These are phyloP conservation scores for Russula vinacea DNA, from an alignment of 768 basidiomycete genomes.

Conservation along the genomic window DNA sequence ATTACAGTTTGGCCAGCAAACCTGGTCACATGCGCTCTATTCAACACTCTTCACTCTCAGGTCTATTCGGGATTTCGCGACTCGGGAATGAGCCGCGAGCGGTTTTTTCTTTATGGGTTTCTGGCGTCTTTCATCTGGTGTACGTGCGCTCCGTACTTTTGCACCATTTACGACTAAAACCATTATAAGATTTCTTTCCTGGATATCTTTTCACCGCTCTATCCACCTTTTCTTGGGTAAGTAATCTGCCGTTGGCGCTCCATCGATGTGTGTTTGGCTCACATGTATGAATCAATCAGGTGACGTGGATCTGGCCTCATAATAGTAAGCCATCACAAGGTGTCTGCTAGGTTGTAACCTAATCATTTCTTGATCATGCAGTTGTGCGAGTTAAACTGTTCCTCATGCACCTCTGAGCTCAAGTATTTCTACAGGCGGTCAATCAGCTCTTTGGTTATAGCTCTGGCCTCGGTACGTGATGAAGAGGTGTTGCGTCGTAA, in stretches of 20 bases:
- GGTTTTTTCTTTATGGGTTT: conserved; percentile 72
- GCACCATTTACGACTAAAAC: conserved; percentile 32
- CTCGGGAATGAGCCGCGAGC: conserved; percentile 65
- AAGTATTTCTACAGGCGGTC: conserved; percentile 31
- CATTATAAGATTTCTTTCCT: conserved; percentile 26
- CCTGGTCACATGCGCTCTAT: conserved; percentile 68
- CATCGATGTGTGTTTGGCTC: neutral
- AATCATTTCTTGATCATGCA: neutral
- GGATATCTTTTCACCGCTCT: conserved; percentile 31
- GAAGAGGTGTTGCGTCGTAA: neutral
- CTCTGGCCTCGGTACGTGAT: conserved; percentile 24
- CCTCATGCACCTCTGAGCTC: neutral
- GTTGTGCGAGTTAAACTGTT: conserved; percentile 26
- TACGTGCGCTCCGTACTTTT: conserved; percentile 5
- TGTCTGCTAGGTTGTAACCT: neutral
- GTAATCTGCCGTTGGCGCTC: neutral
- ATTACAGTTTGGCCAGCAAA: conserved; percentile 64
- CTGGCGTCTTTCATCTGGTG: conserved; percentile 51
- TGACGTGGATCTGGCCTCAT: conserved; percentile 31
- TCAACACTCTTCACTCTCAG: conserved; percentile 75
- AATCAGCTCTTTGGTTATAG: conserved; percentile 56
- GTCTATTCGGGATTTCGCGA: conserved; percentile 61
- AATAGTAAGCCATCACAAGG: conserved; percentile 18
- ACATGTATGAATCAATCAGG: conserved; percentile 14
- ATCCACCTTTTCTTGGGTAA: conserved; percentile 31